phyloP scores from a whole-genome alignment of 1,284 basidiomycete species.

The Hemileia vastatrix region DNA sequence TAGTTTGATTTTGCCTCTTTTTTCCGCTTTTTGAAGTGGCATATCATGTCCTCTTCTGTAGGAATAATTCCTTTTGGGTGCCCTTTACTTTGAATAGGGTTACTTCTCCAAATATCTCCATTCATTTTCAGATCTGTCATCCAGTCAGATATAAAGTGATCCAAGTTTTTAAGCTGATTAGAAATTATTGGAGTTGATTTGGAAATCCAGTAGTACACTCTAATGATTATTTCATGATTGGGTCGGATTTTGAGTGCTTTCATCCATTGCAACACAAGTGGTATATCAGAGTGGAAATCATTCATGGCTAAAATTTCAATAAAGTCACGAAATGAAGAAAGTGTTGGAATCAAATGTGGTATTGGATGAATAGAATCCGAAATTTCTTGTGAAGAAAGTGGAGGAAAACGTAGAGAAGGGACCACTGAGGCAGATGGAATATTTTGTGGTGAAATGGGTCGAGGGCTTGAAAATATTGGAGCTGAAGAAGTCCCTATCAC shows the following conservation, averaged over 20 bases:
- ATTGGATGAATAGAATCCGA: too few relatives aligned
- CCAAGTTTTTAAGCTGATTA: neutral
- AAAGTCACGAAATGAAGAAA: slow-evolving; percentile 14
- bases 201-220: slow-evolving; percentile 17
- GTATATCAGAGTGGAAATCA: slow-evolving; percentile 8
- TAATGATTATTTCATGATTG: slow-evolving; percentile 16
- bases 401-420: too few relatives aligned
- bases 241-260: slow-evolving; percentile 8
- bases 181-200: neutral
- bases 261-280: slow-evolving; percentile 16
- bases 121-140: slow-evolving; percentile 1
- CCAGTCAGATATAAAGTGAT: slow-evolving; percentile 11
- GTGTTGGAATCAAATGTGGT: slow-evolving; percentile 10
- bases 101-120: neutral
- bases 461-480: too few relatives aligned
- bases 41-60: too few relatives aligned
- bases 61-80: too few relatives aligned
- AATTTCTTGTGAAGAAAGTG: too few relatives aligned
- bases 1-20: too few relatives aligned
- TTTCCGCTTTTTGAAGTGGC: too few relatives aligned
- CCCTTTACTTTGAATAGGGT: too few relatives aligned
- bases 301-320: slow-evolving; percentile 11
- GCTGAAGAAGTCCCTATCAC: too few relatives aligned
- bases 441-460: too few relatives aligned
- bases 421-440: too few relatives aligned